These are phyloP conservation scores for Dendryphion nanum DNA, from an alignment of 2,329 filamentous ascomycete species.

Conservation along the genomic window DNA sequence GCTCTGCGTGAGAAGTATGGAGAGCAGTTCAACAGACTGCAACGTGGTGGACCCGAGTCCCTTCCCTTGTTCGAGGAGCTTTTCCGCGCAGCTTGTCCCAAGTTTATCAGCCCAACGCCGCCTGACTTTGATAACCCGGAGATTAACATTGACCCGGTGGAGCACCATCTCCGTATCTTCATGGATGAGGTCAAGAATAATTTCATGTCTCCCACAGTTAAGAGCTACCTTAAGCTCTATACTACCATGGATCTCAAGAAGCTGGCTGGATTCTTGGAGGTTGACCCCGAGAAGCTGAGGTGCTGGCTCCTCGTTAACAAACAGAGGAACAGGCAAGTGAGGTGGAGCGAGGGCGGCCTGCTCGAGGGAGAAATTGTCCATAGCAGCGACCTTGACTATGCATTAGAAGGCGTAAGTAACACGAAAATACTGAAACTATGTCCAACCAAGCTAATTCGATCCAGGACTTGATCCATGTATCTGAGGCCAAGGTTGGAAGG, in stretches of 20 bases:
- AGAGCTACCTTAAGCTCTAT: slow-evolving; percentile 98
- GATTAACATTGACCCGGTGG: slow-evolving; percentile 92
- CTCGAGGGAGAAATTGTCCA: slow-evolving; percentile 91
- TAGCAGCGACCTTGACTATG: slow-evolving; percentile 94
- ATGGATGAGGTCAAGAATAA: slow-evolving; percentile 99
- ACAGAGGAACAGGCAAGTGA: slow-evolving; percentile 94
- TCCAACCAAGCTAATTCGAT: slow-evolving; percentile 20
- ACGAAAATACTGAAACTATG: slow-evolving; percentile 1
- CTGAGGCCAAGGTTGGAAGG: slow-evolving; percentile 95
- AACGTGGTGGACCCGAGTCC: slow-evolving; percentile 91
- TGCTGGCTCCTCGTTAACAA: slow-evolving; percentile 96
- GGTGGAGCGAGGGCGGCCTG: slow-evolving; percentile 87
- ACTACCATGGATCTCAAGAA: slow-evolving; percentile 99
- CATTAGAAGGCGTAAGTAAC: slow-evolving; percentile 84
- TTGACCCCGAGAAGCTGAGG: slow-evolving; percentile 92
- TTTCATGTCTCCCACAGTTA: slow-evolving; percentile 95
- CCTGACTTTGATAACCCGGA: slow-evolving; percentile 97
- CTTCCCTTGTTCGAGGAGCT: slow-evolving; percentile 98
- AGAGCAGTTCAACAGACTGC: slow-evolving; percentile 94
- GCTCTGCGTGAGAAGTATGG: slow-evolving; percentile 98
- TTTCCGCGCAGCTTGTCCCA: slow-evolving; percentile 96
- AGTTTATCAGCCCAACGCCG: slow-evolving; percentile 97
- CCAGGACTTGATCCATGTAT: slow-evolving; percentile 95
- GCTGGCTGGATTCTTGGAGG: slow-evolving; percentile 93
- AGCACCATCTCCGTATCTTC: slow-evolving; percentile 96